Conservation (phyloP, 169 alveolate species). For the Eimeria brunetti region DNA sequence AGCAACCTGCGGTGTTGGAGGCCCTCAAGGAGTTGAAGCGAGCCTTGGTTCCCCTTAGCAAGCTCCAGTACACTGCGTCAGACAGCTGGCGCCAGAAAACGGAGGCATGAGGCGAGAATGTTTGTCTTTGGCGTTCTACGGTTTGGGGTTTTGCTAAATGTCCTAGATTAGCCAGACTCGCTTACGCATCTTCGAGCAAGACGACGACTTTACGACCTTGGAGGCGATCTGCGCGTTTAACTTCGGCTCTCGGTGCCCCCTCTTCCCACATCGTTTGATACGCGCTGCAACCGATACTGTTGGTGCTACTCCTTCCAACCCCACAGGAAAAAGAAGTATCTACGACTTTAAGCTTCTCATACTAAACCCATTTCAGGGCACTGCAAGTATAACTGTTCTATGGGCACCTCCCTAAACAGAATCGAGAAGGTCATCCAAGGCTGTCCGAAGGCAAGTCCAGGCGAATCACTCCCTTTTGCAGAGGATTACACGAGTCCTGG, state of each 20-base stretch:
- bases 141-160: neutral
- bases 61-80: constrained; percentile 58
- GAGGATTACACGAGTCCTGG: no score
- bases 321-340: neutral
- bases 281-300: neutral
- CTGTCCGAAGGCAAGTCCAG: no score
- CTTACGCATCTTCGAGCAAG: constrained; percentile 77
- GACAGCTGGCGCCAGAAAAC: neutral
- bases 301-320: neutral
- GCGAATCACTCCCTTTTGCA: no score
- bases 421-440: no score
- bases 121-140: neutral
- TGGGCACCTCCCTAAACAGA: no score
- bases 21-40: constrained; percentile 72
- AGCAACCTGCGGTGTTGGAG: constrained; percentile 66
- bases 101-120: neutral
- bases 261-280: neutral
- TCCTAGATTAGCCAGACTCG: neutral
- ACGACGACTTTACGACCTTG: constrained; percentile 68
- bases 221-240: constrained; percentile 66
- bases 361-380: neutral
- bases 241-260: constrained; percentile 50
- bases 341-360: neutral
- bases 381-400: neutral
- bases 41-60: constrained; percentile 55